phyloP scores from a whole-genome alignment of 1,284 basidiomycete species.

The Athelia psychrophila region DNA sequence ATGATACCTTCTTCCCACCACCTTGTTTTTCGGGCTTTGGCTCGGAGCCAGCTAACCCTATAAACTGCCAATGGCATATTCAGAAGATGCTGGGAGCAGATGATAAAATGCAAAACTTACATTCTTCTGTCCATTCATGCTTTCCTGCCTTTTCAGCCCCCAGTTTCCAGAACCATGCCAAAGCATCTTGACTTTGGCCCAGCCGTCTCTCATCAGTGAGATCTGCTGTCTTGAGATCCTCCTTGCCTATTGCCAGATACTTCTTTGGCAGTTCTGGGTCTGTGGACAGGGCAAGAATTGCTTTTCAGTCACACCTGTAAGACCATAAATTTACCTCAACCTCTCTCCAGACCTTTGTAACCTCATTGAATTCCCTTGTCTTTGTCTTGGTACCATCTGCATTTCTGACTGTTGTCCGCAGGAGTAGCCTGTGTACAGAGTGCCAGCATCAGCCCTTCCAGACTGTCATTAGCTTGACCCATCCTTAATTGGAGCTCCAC shows the following conservation, averaged over 20 bases:
- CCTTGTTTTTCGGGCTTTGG: slow-evolving; percentile 6
- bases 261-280: background rate
- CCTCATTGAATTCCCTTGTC: background rate
- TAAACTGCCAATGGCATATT: slow-evolving; percentile 6
- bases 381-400: slow-evolving; percentile 9
- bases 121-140: slow-evolving; percentile 8
- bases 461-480: slow-evolving; percentile 1
- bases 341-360: background rate
- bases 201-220: slow-evolving; percentile 9
- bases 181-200: slow-evolving; percentile 8
- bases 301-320: background rate
- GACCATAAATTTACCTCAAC: background rate
- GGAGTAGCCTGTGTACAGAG: background rate
- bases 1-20: slow-evolving; percentile 10
- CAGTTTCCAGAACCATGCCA: slow-evolving; percentile 13
- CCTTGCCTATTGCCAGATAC: slow-evolving; percentile 4
- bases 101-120: slow-evolving; percentile 4
- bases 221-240: slow-evolving; percentile 9
- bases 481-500: background rate
- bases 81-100: background rate
- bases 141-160: background rate
- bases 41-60: slow-evolving; percentile 10
- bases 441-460: background rate
- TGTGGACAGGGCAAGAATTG: background rate
- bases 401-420: slow-evolving; percentile 1